A percentile compares a stretch with the other conserved stretches of the same genome.
phyloP scores from a whole-genome alignment of 768 basidiomycete genomes.

The Pisolithus microcarpus region DNA sequence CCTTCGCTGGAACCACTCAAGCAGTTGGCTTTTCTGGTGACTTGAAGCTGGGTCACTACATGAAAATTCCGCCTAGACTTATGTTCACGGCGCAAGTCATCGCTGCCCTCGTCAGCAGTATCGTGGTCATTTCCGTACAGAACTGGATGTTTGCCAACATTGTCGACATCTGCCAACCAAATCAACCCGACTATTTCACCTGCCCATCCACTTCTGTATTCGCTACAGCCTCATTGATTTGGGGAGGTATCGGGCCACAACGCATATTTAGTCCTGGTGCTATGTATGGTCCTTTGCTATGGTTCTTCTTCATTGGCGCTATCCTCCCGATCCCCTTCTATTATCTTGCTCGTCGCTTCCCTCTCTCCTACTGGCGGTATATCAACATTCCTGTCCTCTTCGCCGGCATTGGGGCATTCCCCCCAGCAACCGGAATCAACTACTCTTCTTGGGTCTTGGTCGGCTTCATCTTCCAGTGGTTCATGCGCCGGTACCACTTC shows the following conservation, averaged over 20 bases:
- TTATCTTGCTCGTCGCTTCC: slow-evolving; percentile 72
- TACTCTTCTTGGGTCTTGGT: slow-evolving; percentile 72
- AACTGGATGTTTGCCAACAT: slow-evolving; percentile 70
- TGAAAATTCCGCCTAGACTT: slow-evolving; percentile 79
- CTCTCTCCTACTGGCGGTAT: slow-evolving; percentile 75
- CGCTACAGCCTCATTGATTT: slow-evolving; percentile 66
- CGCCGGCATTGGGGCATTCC: slow-evolving; percentile 63
- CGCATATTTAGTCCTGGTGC: slow-evolving; percentile 61
- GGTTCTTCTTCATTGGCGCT: slow-evolving; percentile 75
- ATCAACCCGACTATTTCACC: slow-evolving; percentile 55
- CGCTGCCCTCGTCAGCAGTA: slow-evolving; percentile 47
- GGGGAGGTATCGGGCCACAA: slow-evolving; percentile 73
- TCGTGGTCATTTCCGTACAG: slow-evolving; percentile 59
- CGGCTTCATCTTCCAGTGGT: slow-evolving; percentile 86
- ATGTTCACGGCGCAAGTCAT: slow-evolving; percentile 68
- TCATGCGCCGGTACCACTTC: slow-evolving; percentile 64
- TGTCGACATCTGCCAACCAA: slow-evolving; percentile 59
- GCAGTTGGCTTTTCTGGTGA: slow-evolving; percentile 63
- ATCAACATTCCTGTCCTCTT: slow-evolving; percentile 89
- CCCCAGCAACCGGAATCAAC: slow-evolving; percentile 86
- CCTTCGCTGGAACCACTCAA: slow-evolving; percentile 53
- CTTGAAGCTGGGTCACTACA: slow-evolving; percentile 84
- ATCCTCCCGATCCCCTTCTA: slow-evolving; percentile 76
- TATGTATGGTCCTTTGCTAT: slow-evolving; percentile 55
- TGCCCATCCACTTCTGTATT: slow-evolving; percentile 67